Evolutionary conservation across 106 monocot species (phyloP).

Genomic region (Dioscorea dumetorum): DNA sequence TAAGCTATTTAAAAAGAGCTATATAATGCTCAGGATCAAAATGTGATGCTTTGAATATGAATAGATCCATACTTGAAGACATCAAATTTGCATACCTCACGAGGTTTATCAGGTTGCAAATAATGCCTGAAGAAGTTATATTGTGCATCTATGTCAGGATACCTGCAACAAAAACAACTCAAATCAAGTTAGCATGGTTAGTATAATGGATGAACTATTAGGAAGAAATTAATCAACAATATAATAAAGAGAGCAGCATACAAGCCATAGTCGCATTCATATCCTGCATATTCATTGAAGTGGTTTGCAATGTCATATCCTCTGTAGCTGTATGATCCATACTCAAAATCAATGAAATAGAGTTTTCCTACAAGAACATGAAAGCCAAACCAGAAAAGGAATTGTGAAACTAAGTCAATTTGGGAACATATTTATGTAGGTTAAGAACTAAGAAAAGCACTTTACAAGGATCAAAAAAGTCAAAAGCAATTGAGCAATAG

Average conservation of each 20-base stretch:
- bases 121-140: constrained; percentile 86
- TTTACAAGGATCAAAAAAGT: no score
- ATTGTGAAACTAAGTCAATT: not conserved
- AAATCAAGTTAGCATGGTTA: not conserved
- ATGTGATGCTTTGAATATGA: not conserved
- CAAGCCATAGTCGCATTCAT: constrained; percentile 79
- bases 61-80: not conserved
- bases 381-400: not conserved
- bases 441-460: no score
- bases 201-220: not conserved
- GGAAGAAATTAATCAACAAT: not conserved
- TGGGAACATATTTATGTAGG: no score
- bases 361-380: constrained; percentile 56
- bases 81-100: constrained; percentile 28
- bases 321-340: constrained; percentile 98
- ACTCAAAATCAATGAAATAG: constrained; percentile 95
- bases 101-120: constrained; percentile 53
- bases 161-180: constrained; percentile 32
- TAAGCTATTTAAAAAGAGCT: not conserved
- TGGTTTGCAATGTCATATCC: constrained; percentile 98
- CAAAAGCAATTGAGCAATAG: no score
- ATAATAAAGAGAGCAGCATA: constrained; percentile 17
- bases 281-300: constrained; percentile 98
- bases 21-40: not conserved
- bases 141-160: constrained; percentile 71